Base-by-base conservation (phyloP, 2,329 filamentous ascomycete species). In the Sodiomyces alkalinus region DNA sequence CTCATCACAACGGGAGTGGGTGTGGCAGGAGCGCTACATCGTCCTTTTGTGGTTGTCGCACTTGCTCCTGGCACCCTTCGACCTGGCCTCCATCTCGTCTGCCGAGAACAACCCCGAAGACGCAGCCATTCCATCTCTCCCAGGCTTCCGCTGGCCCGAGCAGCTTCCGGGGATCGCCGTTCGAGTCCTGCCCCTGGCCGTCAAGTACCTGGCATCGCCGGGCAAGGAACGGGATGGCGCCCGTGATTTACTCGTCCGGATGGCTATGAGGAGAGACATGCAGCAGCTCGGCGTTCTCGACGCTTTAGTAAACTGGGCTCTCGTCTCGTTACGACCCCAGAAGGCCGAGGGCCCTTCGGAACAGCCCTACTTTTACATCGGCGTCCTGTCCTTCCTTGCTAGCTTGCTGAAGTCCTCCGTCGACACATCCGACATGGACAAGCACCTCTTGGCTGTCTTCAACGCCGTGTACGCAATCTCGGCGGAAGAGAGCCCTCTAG, bases 171-270 rank as follows among this genome's bases (percentile, higher is more conserved):
- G 68, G 2, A 68, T 94, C 32, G 68, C 81, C 0, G 55, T 69
- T 5, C 68, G 82, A 10, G 60, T 90, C 7, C 57, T 93, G 5
- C 69, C 72, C 0, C 51, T 92, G 16, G 80, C 75, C 6, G 56
- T 83, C 30, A 64, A 68, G 32, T 81, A 83, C 44, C 64, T 96
- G 11, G 59, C 68, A 5, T 72, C 69, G 1, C 67, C 87, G 0
- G 83, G 86, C 0, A 94, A 92, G 42, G 87, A 94, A 46, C 72
- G 81, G 32, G 82, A 90, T 51, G 83, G 85, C 7, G 86, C 90
- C n/a, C 83, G 78, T 33, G 64, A 71, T 3, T 61, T 96, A 15
- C 61, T 98, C 6, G 80, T 92, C 12, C 70, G 85, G 25, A 61
- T 94, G 25, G 71, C 76, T n/a, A 73, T 86, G 47, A 71, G 90